phyloP scores from a whole-genome alignment of 2,329 filamentous ascomycete species.

The Teratosphaeria destructans region DNA sequence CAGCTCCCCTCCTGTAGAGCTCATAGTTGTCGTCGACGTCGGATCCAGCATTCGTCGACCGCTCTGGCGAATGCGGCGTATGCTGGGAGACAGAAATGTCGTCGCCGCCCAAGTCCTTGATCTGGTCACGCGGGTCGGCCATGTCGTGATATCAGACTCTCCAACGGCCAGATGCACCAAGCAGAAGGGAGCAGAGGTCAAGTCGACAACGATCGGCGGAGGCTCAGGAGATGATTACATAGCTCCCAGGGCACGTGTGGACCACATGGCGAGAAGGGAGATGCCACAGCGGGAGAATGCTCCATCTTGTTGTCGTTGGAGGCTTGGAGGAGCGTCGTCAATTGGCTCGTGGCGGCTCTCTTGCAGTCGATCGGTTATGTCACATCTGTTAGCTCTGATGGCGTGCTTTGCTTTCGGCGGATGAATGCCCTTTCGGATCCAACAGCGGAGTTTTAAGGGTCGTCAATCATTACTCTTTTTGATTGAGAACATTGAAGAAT shows the following conservation, averaged over 20 bases:
- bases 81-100: background rate
- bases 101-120: conserved; percentile 2
- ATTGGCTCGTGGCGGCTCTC: background rate
- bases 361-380: background rate
- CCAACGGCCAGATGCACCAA: background rate
- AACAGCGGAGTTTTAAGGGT: background rate
- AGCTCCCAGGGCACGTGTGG: background rate
- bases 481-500: no score
- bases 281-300: background rate
- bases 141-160: background rate
- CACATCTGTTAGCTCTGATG: background rate
- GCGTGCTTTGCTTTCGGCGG: background rate
- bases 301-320: background rate
- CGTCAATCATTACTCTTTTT: background rate
- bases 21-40: conserved; percentile 21
- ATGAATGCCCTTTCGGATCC: background rate
- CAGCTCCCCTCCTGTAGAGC: conserved; percentile 16
- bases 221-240: background rate
- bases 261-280: background rate
- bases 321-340: background rate
- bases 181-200: background rate
- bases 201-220: background rate
- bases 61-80: conserved; percentile 6
- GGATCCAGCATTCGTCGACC: conserved; percentile 8
- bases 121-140: background rate